Base-by-base conservation (phyloP, 345 rosid species). In the Camelina hispida region DNA sequence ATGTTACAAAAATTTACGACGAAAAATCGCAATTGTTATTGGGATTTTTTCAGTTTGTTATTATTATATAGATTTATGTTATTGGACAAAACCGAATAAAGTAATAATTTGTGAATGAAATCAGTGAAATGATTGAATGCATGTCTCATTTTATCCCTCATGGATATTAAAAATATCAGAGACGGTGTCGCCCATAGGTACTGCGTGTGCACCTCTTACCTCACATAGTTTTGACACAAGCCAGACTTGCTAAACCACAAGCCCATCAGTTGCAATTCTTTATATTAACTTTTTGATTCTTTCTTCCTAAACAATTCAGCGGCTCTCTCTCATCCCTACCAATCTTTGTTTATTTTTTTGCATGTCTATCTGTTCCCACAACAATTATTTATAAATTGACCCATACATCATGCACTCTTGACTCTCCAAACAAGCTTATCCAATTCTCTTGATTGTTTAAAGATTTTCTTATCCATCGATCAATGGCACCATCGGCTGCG, bases 401-500 rank as follows among this genome's bases (percentile, higher is more conserved):
- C 51, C 43, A 48, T 51, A 59, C 55, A 59, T 50, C 47, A 59
- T 62, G 22, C 61, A 34, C 37, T 6, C 30, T 28, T 28, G 5
- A 40, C 0, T 52, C 46, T 46, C 34, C 51, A 44, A 22, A 53
- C 5, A 46, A 54, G 7, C 38, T 66, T 11, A 51, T 66, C 58
- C 4, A 38, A 11, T 56, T 56, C 9, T 56, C n/a, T 32, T 20
- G 9, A 37, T 11, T 5, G 9, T 10, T 48, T 5, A 72, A 11
- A 60, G 30, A 53, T 68, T 15, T 50, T 35, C 28, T 30, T 1
- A 66, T 34, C 37, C 37, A 34, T 9, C 37, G 9, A 15, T 28
- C 73, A 35, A 86, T 87, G 90, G 85, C 91, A 4, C 95, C 95
- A 1, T 82, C 89, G 3, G 96, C 93, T 34, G 89, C 96, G 76